Conservation (phyloP, 2,329 filamentous ascomycete genomes). For the Cladosporium sp. region DNA sequence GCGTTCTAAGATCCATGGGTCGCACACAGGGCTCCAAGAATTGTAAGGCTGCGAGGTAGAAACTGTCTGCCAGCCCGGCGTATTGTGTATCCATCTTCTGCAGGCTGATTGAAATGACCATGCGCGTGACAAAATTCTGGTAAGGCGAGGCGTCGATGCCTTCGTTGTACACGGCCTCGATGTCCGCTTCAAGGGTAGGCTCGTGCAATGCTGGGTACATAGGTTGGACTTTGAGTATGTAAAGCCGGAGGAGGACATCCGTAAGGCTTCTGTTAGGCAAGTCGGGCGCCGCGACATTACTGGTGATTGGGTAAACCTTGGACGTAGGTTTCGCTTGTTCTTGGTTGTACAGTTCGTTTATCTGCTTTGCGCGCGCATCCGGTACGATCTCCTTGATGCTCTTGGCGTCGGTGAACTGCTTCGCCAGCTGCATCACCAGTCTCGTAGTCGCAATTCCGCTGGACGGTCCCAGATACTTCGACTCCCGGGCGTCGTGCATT, state of each 20-base stretch:
- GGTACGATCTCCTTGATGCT: slow-evolving; percentile 90
- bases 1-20: slow-evolving; percentile 81
- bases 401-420: slow-evolving; percentile 83
- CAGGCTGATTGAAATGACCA: slow-evolving; percentile 91
- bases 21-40: slow-evolving; percentile 76
- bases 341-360: slow-evolving; percentile 62
- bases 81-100: slow-evolving; percentile 87
- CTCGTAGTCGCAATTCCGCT: slow-evolving; percentile 94
- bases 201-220: slow-evolving; percentile 87
- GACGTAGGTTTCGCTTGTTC: slow-evolving; percentile 61
- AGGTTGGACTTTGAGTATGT: slow-evolving; percentile 81
- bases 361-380: slow-evolving; percentile 59
- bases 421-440: slow-evolving; percentile 92
- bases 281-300: slow-evolving; percentile 68
- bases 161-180: slow-evolving; percentile 74
- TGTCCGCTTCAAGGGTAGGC: slow-evolving; percentile 64
- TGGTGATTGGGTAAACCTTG: slow-evolving; percentile 87
- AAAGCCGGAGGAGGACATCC: slow-evolving; percentile 75
- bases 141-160: slow-evolving; percentile 62
- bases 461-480: slow-evolving; percentile 84
- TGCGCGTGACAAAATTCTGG: slow-evolving; percentile 79
- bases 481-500: slow-evolving; percentile 78
- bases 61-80: slow-evolving; percentile 89
- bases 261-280: slow-evolving; percentile 69
- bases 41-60: slow-evolving; percentile 83